Conservation (phyloP, 1,284 basidiomycete species). For the Apiotrichum siamense region DNA sequence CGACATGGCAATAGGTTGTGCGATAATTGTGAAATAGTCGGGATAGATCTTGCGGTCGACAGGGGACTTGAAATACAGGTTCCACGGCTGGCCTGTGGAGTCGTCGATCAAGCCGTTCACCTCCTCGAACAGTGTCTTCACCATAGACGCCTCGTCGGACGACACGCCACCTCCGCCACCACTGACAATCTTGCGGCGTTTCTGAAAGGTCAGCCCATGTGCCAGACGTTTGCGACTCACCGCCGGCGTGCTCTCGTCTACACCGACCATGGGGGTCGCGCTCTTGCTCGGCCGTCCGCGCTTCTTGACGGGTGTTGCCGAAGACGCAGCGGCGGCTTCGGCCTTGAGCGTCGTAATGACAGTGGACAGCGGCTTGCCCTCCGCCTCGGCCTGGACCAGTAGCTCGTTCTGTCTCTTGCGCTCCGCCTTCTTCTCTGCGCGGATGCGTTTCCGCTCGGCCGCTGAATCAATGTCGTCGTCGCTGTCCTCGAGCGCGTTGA, state of each 20-base stretch:
- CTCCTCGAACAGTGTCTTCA: slow-evolving; percentile 57
- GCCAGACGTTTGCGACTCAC: slow-evolving; percentile 17
- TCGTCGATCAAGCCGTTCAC: slow-evolving; percentile 36
- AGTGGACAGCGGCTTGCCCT: slow-evolving; percentile 36
- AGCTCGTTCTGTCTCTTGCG: slow-evolving; percentile 38
- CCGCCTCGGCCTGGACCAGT: slow-evolving; percentile 36
- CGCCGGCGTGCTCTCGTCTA: slow-evolving; percentile 39
- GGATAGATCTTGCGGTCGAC: slow-evolving; percentile 80
- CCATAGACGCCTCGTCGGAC: slow-evolving; percentile 20
- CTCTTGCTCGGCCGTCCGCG: slow-evolving; percentile 37
- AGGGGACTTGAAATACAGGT: slow-evolving; percentile 73
- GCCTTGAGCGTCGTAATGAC: slow-evolving; percentile 24
- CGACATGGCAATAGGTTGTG: slow-evolving; percentile 75
- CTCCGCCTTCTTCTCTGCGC: slow-evolving; percentile 31
- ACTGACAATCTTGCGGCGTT: slow-evolving; percentile 35
- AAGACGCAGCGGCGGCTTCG: slow-evolving; percentile 8
- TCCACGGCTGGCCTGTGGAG: slow-evolving; percentile 66
- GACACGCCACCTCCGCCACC: not conserved
- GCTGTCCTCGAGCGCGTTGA: slow-evolving; percentile 79
- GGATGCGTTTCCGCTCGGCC: slow-evolving; percentile 33
- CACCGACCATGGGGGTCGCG: slow-evolving; percentile 30
- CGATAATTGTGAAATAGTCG: slow-evolving; percentile 75
- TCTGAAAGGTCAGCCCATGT: slow-evolving; percentile 18
- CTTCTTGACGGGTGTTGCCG: slow-evolving; percentile 26
- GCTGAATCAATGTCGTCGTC: slow-evolving; percentile 64